phyloP scores from a whole-genome alignment of 176 grass and related monocot genomes.

The Eragrostis curvula region DNA sequence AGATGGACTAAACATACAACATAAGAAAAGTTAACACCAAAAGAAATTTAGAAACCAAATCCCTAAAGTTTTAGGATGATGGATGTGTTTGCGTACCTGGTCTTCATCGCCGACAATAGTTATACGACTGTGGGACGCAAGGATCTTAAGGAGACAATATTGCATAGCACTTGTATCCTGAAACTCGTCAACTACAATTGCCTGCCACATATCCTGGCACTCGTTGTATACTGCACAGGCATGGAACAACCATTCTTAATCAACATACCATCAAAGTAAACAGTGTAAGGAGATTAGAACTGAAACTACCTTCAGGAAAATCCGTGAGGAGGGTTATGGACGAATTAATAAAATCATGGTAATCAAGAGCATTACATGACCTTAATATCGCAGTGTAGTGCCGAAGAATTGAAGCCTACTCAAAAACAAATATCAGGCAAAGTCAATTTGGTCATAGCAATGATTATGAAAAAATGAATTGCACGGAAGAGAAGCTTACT shows the following conservation, averaged over 20 bases:
- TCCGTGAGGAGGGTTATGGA: constrained; percentile 80
- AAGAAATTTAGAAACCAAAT: constrained; percentile 26
- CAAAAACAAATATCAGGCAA: constrained; percentile 19
- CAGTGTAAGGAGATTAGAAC: constrained; percentile 13
- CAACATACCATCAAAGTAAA: constrained; percentile 18
- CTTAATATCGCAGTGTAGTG: constrained; percentile 84
- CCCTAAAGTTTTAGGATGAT: constrained; percentile 32
- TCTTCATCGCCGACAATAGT: constrained; percentile 98
- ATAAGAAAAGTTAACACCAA: constrained; percentile 33
- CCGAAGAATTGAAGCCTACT: constrained; percentile 77
- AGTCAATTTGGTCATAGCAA: constrained; percentile 37
- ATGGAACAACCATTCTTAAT: constrained; percentile 25
- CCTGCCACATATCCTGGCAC: constrained; percentile 81
- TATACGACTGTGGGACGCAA: constrained; percentile 86
- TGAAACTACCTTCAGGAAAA: constrained; percentile 80
- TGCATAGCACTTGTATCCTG: constrained; percentile 99
- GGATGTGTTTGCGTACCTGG: constrained; percentile 62
- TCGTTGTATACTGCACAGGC: constrained; percentile 70
- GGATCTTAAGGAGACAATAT: constrained; percentile 77
- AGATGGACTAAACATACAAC: constrained; percentile 84
- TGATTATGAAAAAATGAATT: constrained; percentile 9
- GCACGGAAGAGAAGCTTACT: constrained; percentile 55
- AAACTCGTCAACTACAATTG: constrained; percentile 95
- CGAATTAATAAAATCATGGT: constrained; percentile 94
- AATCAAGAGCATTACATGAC: constrained; percentile 94